These are phyloP conservation scores for Clarkia xantiana DNA, from an alignment of 345 rosid species.

Conservation along the genomic window DNA sequence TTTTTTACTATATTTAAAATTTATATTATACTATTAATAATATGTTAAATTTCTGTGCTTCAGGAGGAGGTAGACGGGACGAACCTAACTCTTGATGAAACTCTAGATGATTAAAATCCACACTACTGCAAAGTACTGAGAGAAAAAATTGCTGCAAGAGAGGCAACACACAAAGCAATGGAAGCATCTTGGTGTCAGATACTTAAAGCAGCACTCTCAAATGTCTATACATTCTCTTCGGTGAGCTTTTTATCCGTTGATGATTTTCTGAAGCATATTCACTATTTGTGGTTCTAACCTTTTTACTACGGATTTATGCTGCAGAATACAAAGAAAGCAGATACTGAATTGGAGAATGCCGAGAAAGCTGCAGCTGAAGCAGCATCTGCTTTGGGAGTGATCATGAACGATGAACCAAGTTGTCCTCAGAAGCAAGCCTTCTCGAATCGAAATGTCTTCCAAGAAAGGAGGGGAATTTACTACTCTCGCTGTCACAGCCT, in stretches of 20 bases:
- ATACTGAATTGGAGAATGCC: slow-evolving; percentile 35
- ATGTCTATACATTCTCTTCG: background rate
- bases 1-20: no score
- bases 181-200: slow-evolving; percentile 94
- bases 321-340: slow-evolving; percentile 69
- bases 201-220: slow-evolving; percentile 50
- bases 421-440: slow-evolving; percentile 41
- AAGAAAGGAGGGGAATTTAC: slow-evolving; percentile 37
- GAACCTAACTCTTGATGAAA: slow-evolving; percentile 84
- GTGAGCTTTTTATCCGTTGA: no score
- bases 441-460: slow-evolving; percentile 36
- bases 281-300: background rate
- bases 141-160: slow-evolving; percentile 87
- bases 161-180: slow-evolving; percentile 69
- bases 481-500: slow-evolving; percentile 63
- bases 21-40: no score
- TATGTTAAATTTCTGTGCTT: background rate
- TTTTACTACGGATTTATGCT: background rate
- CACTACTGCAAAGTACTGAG: slow-evolving; percentile 74
- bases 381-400: slow-evolving; percentile 75
- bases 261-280: no score
- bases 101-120: slow-evolving; percentile 76
- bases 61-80: slow-evolving; percentile 89
- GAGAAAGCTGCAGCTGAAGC: slow-evolving; percentile 80
- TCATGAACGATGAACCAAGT: slow-evolving; percentile 69